These are phyloP conservation scores for Pinus albicaulis DNA, from an alignment of 75 land plant genomes.

Conservation along the genomic window DNA sequence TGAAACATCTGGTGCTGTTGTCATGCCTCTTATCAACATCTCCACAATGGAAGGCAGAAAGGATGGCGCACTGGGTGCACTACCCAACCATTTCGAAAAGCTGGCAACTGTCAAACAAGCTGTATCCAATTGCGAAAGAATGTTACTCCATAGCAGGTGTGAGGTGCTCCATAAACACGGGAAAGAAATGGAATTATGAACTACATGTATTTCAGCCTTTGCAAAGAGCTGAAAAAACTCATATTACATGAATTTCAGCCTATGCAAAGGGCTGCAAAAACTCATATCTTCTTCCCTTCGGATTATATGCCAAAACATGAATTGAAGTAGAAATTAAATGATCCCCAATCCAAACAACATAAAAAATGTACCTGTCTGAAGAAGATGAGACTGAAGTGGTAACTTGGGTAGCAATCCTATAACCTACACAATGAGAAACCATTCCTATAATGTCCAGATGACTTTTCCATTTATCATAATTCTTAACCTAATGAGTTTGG, in stretches of 20 bases:
- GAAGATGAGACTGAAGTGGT: slow-evolving; percentile 73
- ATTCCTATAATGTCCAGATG: no score
- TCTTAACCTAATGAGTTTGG: no score
- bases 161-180: no score
- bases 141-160: not conserved
- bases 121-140: slow-evolving; percentile 18
- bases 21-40: slow-evolving; percentile 72
- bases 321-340: no score
- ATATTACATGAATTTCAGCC: no score
- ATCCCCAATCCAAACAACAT: not conserved
- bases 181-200: no score
- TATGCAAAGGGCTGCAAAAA: no score
- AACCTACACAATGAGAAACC: slow-evolving; percentile 34
- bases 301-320: no score
- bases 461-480: no score
- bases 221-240: no score
- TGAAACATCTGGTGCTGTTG: slow-evolving; percentile 72
- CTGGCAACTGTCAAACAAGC: slow-evolving; percentile 92
- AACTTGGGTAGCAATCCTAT: slow-evolving; percentile 81
- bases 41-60: slow-evolving; percentile 71
- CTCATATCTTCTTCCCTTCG: no score
- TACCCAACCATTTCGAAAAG: slow-evolving; percentile 90
- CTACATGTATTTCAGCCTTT: no score
- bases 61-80: slow-evolving; percentile 53
- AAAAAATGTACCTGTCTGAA: slow-evolving; percentile 67